Evolutionary conservation across 1,284 basidiomycete species (phyloP).

Genomic region (Cystobasidium slooffiae): DNA sequence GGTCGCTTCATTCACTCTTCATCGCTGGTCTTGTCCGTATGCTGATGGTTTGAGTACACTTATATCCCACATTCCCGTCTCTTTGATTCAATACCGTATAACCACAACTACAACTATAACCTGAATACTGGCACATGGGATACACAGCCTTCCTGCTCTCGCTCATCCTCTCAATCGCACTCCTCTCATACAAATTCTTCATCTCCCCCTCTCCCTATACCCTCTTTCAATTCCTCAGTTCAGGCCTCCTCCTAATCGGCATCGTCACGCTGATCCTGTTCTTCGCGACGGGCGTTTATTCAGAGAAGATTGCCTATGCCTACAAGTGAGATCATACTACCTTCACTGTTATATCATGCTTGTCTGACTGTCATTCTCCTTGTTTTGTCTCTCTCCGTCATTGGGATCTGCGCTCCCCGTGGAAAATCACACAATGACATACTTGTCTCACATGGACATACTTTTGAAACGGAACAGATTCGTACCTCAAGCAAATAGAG

Average conservation of each 20-base stretch:
- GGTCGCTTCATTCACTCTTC: neutral
- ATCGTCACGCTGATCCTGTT: constrained; percentile 90
- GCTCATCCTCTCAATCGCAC: constrained; percentile 69
- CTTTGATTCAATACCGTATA: neutral
- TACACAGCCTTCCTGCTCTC: constrained; percentile 68
- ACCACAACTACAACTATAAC: neutral
- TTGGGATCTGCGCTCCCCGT: neutral
- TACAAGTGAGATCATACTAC: constrained; percentile 71
- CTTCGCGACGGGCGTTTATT: constrained; percentile 95
- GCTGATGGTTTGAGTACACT: neutral
- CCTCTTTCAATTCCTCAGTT: constrained; percentile 68
- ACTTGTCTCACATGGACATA: too few relatives aligned
- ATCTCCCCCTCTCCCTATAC: constrained; percentile 63
- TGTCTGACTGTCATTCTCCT: neutral
- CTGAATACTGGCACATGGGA: neutral
- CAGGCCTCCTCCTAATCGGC: constrained; percentile 77
- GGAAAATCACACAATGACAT: too few relatives aligned
- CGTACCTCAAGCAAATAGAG: constrained; percentile 91
- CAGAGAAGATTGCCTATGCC: constrained; percentile 93
- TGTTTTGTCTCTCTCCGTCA: neutral
- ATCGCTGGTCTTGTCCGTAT: neutral
- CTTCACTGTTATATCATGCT: neutral
- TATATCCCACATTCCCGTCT: neutral
- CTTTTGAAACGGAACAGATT: constrained; percentile 65
- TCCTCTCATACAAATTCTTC: constrained; percentile 74